Evolutionary conservation across 176 grass and related monocot genomes (phyloP), one percentile per base, ranked within the genome.

Genomic region (Ananas comosus): DNA sequence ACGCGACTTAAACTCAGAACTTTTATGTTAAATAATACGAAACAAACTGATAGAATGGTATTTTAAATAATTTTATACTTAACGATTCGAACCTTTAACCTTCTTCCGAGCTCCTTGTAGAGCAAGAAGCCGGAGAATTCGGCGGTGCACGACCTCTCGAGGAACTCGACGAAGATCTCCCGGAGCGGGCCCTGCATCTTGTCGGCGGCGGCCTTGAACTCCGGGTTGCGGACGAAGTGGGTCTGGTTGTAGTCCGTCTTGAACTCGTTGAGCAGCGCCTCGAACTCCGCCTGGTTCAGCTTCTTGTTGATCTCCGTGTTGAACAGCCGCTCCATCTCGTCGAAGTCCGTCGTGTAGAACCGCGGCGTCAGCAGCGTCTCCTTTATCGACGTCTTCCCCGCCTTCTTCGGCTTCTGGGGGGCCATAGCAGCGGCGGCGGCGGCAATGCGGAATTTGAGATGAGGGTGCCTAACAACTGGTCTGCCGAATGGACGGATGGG

Each of bases 221-320:
- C 94, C 1, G 72, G 80, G 84, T 88, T 93, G 65, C 94, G 86
- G 51, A 99, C 85, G 73, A 99, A 99, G 72, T 99, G 94, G 1
- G 94, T 99, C 89, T 99, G 89, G 80, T 99, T 99, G 83, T 99
- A 93, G 80, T 99, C 94, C 23, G 94, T 99, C 84, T 99, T 99
- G 84, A 99, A 99, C 85, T 97, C 93, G 70, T 89, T 81, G 66
- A 87, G 84, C 83, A 97, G 83, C 76, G 89, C 89, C 76, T 87
- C 89, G 70, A 97, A 97, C 79, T 93, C 89, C 8, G 69, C 69
- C 84, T 99, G 77, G 78, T 99, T 99, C 71, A 99, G 85, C 76
- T 92, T 88, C 84, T 84, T 86, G 84, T 93, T 99, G 51, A 92
- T 92, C 87, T 99, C 89, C 0, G 80, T 75, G 75, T 93, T 93